phyloP scores from a whole-genome alignment of 2,329 filamentous ascomycete genomes.

The Ampelomyces quisqualis region DNA sequence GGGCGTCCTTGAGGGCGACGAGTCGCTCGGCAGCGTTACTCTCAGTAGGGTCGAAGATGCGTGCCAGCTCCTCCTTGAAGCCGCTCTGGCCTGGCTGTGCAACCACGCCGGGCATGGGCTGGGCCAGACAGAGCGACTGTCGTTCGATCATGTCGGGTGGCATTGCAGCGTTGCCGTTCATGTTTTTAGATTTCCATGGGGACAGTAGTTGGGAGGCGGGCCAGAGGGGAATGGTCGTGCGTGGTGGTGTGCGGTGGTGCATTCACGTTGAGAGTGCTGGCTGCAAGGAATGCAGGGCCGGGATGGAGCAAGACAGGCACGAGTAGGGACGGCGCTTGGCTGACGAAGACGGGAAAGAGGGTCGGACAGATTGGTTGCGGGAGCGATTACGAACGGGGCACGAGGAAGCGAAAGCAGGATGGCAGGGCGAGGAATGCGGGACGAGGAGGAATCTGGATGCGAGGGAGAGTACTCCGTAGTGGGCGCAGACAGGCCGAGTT shows the following conservation, averaged over 20 bases:
- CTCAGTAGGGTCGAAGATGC: constrained; percentile 50
- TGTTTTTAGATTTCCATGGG: constrained; percentile 30
- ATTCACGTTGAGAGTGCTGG: constrained; percentile 5
- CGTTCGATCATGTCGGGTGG: constrained; percentile 47
- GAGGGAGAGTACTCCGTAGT: constrained; percentile 18
- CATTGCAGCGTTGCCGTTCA: constrained; percentile 33
- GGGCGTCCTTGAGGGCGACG: constrained; percentile 58
- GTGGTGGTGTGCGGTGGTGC: constrained; percentile 14
- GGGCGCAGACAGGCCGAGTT: constrained; percentile 25
- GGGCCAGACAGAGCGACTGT: constrained; percentile 47
- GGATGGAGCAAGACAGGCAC: constrained; percentile 2
- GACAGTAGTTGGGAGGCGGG: constrained; percentile 1
- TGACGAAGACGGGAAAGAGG: constrained; percentile 17
- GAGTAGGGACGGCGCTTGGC: constrained; percentile 17
- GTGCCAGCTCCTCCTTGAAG: constrained; percentile 45
- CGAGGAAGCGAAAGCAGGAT: constrained; percentile 15
- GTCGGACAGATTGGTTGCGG: constrained; percentile 24
- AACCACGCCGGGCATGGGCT: constrained; percentile 45
- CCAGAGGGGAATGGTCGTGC: constrained; percentile 15
- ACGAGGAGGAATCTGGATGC: constrained; percentile 19
- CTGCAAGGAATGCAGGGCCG: constrained; percentile 8
- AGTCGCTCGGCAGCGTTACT: constrained; percentile 62
- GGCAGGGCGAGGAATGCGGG: constrained; percentile 25
- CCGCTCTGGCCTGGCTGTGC: constrained; percentile 48
- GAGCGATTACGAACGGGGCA: constrained; percentile 21